These are phyloP conservation scores for Fusarium sp. DNA, from an alignment of 2,329 filamentous ascomycete species.

Conservation along the genomic window DNA sequence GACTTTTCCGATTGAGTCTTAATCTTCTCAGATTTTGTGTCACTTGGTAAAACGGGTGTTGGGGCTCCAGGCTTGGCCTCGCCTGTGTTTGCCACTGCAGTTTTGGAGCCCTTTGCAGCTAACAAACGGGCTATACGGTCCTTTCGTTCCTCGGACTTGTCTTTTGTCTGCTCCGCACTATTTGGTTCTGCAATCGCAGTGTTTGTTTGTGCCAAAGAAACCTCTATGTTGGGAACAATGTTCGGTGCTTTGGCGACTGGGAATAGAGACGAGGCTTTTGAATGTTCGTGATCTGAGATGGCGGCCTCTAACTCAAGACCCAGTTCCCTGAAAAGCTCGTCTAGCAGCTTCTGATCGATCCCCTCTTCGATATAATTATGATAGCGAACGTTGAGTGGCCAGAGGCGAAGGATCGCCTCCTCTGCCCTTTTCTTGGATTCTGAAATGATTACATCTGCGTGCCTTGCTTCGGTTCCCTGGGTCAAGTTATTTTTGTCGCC, in stretches of 20 bases:
- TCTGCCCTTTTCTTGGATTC: conserved; percentile 70
- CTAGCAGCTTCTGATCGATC: conserved; percentile 71
- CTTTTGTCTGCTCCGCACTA: conserved; percentile 61
- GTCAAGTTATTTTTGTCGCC: neutral
- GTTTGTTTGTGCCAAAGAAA: neutral
- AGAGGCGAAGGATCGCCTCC: conserved; percentile 73
- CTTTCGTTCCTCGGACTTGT: conserved; percentile 71
- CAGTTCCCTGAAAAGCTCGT: conserved; percentile 74
- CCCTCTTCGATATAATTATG: conserved; percentile 79
- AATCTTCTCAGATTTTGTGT: conserved; percentile 19
- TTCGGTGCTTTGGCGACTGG: neutral
- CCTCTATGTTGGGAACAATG: neutral
- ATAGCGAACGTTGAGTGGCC: conserved; percentile 76
- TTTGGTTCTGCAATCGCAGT: neutral
- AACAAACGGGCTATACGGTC: conserved; percentile 81
- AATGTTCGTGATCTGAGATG: neutral
- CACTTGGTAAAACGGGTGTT: conserved; percentile 36
- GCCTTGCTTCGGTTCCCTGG: neutral
- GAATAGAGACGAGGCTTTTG: neutral
- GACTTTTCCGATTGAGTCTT: conserved; percentile 73
- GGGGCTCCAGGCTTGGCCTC: conserved; percentile 2
- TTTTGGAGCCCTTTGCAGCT: conserved; percentile 75
- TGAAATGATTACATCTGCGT: conserved; percentile 27
- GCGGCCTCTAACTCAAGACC: conserved; percentile 61
- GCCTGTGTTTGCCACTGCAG: conserved; percentile 23